Evolutionary conservation across 108 stramenopile species (phyloP).

Genomic region (Skeletonema grethae): DNA sequence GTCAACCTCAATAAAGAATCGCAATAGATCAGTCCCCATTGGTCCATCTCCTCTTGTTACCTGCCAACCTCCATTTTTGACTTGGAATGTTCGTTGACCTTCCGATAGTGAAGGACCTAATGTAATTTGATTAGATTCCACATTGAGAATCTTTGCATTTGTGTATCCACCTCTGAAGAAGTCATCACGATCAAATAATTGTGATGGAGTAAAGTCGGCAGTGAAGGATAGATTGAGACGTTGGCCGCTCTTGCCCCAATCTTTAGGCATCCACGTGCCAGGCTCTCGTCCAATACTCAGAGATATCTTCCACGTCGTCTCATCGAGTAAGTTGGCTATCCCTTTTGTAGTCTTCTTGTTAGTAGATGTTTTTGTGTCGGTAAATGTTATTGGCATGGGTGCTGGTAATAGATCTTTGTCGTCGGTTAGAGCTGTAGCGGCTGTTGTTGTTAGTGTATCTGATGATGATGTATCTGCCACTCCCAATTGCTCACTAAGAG

Average conservation of each 20-base stretch:
- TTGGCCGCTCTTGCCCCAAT: conserved; percentile 70
- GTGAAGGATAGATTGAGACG: conserved; percentile 63
- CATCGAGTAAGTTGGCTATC: conserved; percentile 42
- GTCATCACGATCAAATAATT: conserved; percentile 66
- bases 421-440: conserved; percentile 4
- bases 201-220: conserved; percentile 60
- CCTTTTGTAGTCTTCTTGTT: conserved; percentile 25
- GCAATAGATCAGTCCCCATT: conserved; percentile 61
- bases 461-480: conserved; percentile 5
- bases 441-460: background rate
- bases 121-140: conserved; percentile 34
- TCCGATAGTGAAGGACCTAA: conserved; percentile 55
- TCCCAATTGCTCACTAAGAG: conserved; percentile 49
- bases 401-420: conserved; percentile 23
- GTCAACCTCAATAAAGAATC: conserved; percentile 72
- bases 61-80: conserved; percentile 71
- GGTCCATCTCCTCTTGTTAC: conserved; percentile 68
- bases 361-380: background rate
- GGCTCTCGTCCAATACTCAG: conserved; percentile 72
- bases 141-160: conserved; percentile 56
- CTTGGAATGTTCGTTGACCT: conserved; percentile 44
- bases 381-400: conserved; percentile 23
- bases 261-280: conserved; percentile 81
- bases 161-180: conserved; percentile 56
- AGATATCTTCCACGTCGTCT: conserved; percentile 68